Evolutionary conservation across 306 rosid genomes (phyloP).

Genomic region (Parietaria judaica): DNA sequence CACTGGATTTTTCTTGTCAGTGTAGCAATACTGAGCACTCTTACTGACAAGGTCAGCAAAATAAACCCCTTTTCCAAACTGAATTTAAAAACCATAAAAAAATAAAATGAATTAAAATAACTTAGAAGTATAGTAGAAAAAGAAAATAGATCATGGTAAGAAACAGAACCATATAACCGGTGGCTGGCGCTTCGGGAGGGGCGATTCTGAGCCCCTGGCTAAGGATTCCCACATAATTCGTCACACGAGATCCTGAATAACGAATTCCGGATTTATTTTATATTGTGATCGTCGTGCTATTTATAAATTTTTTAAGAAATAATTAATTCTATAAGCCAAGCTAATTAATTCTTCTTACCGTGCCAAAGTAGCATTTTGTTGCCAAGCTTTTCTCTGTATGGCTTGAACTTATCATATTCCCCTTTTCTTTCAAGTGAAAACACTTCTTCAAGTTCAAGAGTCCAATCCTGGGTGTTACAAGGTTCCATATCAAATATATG

Average conservation of each 20-base stretch:
- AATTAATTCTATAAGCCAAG: too few relatives aligned
- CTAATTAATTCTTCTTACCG: conserved; percentile 37
- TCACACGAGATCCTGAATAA: conserved; percentile 74
- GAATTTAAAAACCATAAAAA: conserved; percentile 26
- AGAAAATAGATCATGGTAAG: neutral
- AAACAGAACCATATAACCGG: conserved; percentile 84
- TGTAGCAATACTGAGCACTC: conserved; percentile 97
- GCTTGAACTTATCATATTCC: conserved; percentile 59
- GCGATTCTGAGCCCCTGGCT: conserved; percentile 98
- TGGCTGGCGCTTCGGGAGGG: conserved; percentile 98
- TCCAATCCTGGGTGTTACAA: conserved; percentile 61
- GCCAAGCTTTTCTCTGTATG: conserved; percentile 50
- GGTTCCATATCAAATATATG: too few relatives aligned
- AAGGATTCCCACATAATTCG: conserved; percentile 89
- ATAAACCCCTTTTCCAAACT: conserved; percentile 96
- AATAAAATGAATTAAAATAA: too few relatives aligned
- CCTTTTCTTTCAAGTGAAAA: conserved; percentile 90
- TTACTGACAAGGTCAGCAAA: conserved; percentile 93
- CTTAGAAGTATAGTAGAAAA: neutral
- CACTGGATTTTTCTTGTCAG: conserved; percentile 81
- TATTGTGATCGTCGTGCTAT: too few relatives aligned
- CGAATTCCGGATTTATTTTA: conserved; percentile 9
- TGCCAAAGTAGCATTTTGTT: conserved; percentile 99
- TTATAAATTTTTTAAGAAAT: too few relatives aligned
- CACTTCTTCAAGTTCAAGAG: conserved; percentile 92